These are phyloP conservation scores for Quambalaria eucalypti DNA, from an alignment of 1,284 basidiomycete species.

Conservation along the genomic window DNA sequence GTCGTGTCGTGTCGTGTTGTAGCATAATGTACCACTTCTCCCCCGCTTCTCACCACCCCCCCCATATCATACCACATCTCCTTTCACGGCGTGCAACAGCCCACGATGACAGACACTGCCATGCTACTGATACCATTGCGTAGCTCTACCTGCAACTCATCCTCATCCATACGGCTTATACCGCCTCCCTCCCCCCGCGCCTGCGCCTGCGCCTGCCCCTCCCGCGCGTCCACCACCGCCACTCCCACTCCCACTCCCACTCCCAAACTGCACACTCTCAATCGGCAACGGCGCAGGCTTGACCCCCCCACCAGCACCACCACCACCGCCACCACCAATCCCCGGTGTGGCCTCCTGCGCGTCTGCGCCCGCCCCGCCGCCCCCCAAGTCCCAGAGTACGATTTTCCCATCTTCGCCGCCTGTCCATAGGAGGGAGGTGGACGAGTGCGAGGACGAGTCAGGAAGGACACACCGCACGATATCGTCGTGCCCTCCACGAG, in stretches of 20 bases:
- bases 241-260: neutral
- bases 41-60: too few species aligned
- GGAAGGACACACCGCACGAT: slow-evolving; percentile 28
- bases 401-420: neutral
- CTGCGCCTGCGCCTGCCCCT: neutral
- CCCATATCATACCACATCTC: too few species aligned
- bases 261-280: neutral
- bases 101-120: neutral
- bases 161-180: neutral
- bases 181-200: neutral
- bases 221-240: neutral
- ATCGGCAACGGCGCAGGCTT: too few species aligned
- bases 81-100: too few species aligned
- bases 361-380: neutral
- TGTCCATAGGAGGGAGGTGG: neutral
- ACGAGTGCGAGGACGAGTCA: slow-evolving; percentile 5
- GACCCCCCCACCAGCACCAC: neutral
- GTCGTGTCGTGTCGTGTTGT: too few species aligned
- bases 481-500: slow-evolving; percentile 24
- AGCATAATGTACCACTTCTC: too few species aligned
- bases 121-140: too few species aligned
- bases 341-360: neutral
- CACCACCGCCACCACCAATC: neutral
- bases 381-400: neutral
- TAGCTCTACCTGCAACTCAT: too few species aligned